phyloP scores from a whole-genome alignment of 306 rosid species.

The Rosa persica region DNA sequence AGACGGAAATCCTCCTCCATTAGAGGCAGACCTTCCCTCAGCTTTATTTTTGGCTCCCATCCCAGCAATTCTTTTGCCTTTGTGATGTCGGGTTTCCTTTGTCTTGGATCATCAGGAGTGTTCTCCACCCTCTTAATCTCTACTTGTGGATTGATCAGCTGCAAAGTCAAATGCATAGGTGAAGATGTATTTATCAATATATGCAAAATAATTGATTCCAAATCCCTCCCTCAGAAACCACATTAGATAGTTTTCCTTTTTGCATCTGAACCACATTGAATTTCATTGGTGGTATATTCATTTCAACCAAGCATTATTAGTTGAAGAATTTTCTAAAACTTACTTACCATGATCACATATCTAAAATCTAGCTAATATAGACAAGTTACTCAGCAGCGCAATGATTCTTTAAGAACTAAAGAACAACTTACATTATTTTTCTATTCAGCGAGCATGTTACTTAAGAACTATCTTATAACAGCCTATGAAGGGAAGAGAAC shows the following conservation, averaged over 20 bases:
- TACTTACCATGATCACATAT: neutral
- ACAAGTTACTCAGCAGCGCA: neutral
- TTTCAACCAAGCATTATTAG: neutral
- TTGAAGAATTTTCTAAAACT: neutral
- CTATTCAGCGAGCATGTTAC: neutral
- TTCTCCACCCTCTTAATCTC: constrained; percentile 75
- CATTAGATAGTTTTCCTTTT: neutral
- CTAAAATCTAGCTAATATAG: neutral
- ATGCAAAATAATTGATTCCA: neutral
- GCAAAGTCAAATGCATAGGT: constrained; percentile 27
- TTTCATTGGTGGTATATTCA: neutral
- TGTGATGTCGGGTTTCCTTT: constrained; percentile 81
- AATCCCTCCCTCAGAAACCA: neutral
- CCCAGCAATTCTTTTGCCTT: constrained; percentile 65
- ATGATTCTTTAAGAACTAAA: neutral
- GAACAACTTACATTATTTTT: neutral
- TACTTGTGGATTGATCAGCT: constrained; percentile 68
- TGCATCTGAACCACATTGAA: neutral
- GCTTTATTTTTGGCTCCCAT: constrained; percentile 70
- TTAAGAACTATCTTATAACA: neutral
- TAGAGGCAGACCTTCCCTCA: constrained; percentile 71
- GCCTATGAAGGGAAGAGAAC: neutral
- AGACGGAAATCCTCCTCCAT: constrained; percentile 83
- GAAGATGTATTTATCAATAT: neutral
- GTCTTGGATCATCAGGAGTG: constrained; percentile 87